Percentiles rank a stretch among this genome's conserved stretches.
phyloP scores from a whole-genome alignment of 192 early-diverging fungal genomes.

The Podila verticillata region DNA sequence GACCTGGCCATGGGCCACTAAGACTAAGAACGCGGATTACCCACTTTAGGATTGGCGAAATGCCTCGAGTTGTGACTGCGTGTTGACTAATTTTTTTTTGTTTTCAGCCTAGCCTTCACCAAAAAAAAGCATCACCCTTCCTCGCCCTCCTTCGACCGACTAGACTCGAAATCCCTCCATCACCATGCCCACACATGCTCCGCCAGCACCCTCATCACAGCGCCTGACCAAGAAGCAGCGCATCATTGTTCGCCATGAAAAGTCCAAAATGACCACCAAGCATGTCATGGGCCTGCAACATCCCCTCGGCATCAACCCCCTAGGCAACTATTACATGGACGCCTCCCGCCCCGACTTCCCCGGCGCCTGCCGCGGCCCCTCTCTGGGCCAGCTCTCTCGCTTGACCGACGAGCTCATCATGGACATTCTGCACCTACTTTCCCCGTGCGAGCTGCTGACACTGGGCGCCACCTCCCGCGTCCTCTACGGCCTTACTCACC shows the following conservation, averaged over 20 bases:
- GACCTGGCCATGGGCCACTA: too few species aligned
- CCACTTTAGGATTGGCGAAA: too few species aligned
- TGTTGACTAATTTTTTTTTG: too few species aligned
- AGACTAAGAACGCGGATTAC: too few species aligned
- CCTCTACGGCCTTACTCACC: slow-evolving; percentile 59
- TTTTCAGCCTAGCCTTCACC: not conserved
- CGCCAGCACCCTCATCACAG: slow-evolving; percentile 19
- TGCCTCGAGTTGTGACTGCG: too few species aligned
- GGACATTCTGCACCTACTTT: slow-evolving; percentile 54
- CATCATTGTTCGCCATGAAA: slow-evolving; percentile 45
- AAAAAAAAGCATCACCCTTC: not conserved
- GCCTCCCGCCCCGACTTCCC: slow-evolving; percentile 35
- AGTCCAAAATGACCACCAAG: slow-evolving; percentile 43
- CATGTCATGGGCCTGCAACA: slow-evolving; percentile 52
- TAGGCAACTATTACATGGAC: slow-evolving; percentile 69
- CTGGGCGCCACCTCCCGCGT: slow-evolving; percentile 59
- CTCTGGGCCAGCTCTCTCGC: slow-evolving; percentile 57
- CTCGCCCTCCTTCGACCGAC: not conserved
- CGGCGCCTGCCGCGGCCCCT: slow-evolving; percentile 47
- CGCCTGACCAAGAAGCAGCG: slow-evolving; percentile 37
- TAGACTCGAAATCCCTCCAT: not conserved
- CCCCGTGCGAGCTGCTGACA: slow-evolving; percentile 40
- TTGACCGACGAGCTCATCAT: slow-evolving; percentile 65
- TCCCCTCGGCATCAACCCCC: slow-evolving; percentile 67
- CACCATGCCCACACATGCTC: slow-evolving; percentile 38